Evolutionary conservation across 1,284 basidiomycete genomes (phyloP).

Genomic region (Trichosporon ovoides): DNA sequence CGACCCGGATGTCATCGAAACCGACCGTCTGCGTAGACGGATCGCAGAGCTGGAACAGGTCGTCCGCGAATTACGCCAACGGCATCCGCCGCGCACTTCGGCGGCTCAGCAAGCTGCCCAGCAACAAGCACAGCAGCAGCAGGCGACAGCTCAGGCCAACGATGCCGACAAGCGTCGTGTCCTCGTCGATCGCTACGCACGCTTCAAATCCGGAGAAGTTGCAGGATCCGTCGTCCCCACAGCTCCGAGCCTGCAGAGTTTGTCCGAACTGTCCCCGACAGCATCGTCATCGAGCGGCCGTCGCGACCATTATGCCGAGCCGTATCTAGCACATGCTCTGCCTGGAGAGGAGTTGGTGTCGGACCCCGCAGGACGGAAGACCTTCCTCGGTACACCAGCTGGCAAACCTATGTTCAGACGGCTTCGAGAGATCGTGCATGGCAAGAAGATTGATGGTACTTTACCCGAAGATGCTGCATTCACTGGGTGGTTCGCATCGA

Average conservation of each 20-base stretch:
- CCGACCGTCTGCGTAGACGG: conserved; percentile 69
- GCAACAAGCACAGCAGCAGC: background rate
- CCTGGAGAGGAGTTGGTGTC: conserved; percentile 43
- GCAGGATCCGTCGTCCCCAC: conserved; percentile 27
- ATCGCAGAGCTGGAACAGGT: conserved; percentile 85
- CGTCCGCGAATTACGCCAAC: conserved; percentile 60
- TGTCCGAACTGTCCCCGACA: conserved; percentile 13
- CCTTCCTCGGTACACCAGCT: conserved; percentile 41
- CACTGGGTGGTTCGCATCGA: conserved; percentile 44
- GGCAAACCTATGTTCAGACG: conserved; percentile 41
- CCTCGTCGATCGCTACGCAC: conserved; percentile 44
- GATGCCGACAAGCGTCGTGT: conserved; percentile 39
- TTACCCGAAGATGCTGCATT: conserved; percentile 45
- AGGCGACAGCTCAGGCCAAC: conserved; percentile 6
- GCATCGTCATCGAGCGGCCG: conserved; percentile 3
- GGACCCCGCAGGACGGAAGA: conserved; percentile 34
- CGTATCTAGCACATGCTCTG: conserved; percentile 32
- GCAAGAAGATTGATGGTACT: conserved; percentile 22
- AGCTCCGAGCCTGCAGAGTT: background rate
- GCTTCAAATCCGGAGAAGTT: conserved; percentile 45
- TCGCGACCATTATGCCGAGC: conserved; percentile 25
- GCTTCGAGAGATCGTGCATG: conserved; percentile 17
- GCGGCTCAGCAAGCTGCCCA: conserved; percentile 8
- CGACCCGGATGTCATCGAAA: conserved; percentile 75
- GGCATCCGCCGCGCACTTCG: conserved; percentile 18